Base-by-base conservation (phyloP, 2,329 filamentous ascomycete species). In the Diaporthe capsici region DNA sequence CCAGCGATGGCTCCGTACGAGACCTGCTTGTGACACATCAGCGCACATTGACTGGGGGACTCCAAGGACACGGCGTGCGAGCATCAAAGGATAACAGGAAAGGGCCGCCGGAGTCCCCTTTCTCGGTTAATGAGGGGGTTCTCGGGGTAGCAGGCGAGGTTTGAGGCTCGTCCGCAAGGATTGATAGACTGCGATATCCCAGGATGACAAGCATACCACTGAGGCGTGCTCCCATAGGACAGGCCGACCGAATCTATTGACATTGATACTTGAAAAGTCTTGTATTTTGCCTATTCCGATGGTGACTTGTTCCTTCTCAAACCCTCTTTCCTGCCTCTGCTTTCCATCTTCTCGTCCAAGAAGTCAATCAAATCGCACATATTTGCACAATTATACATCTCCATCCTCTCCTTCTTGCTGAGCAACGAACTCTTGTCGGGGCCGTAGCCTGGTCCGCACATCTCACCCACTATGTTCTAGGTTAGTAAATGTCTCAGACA, bases 311-410 rank as follows among this genome's bases (percentile, higher is more conserved):
- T 61, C 72, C 80, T 75, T 67, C 75, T 78, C 53, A 81, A n/a
- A n/a, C 78, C 78, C 13, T 70, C 39, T 34, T 76, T 78, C 15
- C 78, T 76, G 9, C 68, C 77, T 49, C 77, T 75, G n/a, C 67
- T 78, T 72, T 82, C 83, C 61, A 86, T 85, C 76, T 86, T 87
- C 39, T 86, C 86, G 78, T 93, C 90, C 73, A 93, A 81, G 76
- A 89, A 92, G 79, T 93, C 91, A 12, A 93, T 82, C 67, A 93
- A 80, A 63, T 92, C 90, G 57, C 90, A 82, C 84, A 91, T 90
- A 75, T 88, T 88, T 15, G 82, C 83, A 77, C 89, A 85, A 68
- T 83, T 85, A 73, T 88, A 85, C 80, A 93, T 82, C 42, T 83
- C 82, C 22, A 82, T 81, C 76, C 91, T 85, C 81, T 93, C 90